These are phyloP conservation scores for Coemansia sp. DNA, from an alignment of 192 early-diverging fungal genomes.

Conservation along the genomic window DNA sequence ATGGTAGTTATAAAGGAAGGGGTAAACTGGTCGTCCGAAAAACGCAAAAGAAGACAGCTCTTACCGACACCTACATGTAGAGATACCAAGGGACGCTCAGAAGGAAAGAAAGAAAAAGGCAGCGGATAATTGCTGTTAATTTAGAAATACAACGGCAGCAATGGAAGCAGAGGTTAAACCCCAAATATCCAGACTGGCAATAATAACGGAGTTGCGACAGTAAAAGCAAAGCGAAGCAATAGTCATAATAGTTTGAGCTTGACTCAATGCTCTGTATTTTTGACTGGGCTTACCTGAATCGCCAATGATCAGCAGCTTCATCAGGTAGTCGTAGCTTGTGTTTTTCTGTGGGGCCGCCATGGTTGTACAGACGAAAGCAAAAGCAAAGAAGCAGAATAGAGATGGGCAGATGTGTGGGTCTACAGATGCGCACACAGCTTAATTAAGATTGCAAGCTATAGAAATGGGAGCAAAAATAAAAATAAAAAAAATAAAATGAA, in stretches of 20 bases:
- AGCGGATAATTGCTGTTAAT: background rate
- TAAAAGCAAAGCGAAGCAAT: too few relatives aligned
- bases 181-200: background rate
- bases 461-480: background rate
- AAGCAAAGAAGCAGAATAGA: background rate
- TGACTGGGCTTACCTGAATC: slow-evolving; percentile 82
- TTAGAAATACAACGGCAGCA: background rate
- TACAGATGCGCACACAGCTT: background rate
- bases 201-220: background rate
- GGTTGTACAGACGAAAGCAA: slow-evolving; percentile 7
- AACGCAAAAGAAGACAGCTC: slow-evolving; percentile 92
- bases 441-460: slow-evolving; percentile 5
- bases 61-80: slow-evolving; percentile 68
- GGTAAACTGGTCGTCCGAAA: slow-evolving; percentile 99
- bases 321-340: slow-evolving; percentile 98
- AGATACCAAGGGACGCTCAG: background rate
- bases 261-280: too few relatives aligned
- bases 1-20: slow-evolving; percentile 99
- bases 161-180: background rate
- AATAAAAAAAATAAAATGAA: background rate
- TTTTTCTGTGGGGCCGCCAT: slow-evolving; percentile 69
- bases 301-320: slow-evolving; percentile 97
- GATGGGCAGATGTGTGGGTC: background rate
- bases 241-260: too few relatives aligned
- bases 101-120: too few relatives aligned